Evolutionary conservation across 441 rosid species (phyloP), one percentile per base, ranked within the genome.

Genomic region (Arabidopsis lyrata): DNA sequence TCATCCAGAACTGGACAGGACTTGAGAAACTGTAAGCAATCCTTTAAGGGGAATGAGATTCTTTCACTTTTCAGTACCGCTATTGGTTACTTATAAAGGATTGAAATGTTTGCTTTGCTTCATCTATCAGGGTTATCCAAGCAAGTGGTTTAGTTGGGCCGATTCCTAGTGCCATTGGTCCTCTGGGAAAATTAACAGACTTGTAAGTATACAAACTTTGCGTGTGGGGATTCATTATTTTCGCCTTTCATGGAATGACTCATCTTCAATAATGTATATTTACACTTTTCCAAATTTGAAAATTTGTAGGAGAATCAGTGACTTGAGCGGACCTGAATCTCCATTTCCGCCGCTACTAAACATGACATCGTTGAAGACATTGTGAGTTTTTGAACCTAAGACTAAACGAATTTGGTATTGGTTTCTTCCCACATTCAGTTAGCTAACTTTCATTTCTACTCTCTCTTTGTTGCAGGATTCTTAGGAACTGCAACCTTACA

Each of bases 131-230:
- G 71, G 73, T 31, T 63, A 76, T 85, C 38, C 87, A 85, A 22
- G 94, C 73, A 59, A 87, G 89, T 52, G 97, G 94, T 54, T 77
- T 90, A 67, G 69, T 66, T 31, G 97, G 97, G 49, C 94, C 91
- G 8, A 80, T 90, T 78, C 91, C 92, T 31, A 35, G 62, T 11
- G 64, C 74, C 66, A 81, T 88, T 66, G 8, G 69, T 71, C 20
- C 10, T 72, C 66, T 90, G 22, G 8, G 0, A n/a, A 74, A 72
- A 0, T 56, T 88, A 64, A 73, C 18, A 1, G 84, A 87, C 50
- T 32, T 90, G 94, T 88, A 54, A 73, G 91, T 68, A 13, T 34
- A 27, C 15, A n/a, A 69, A 50, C 49, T 31, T 42, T 12, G 4
- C 12, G 1, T 52, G 18, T 27, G 3, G 34, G 3, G 15, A 29